Evolutionary conservation across 2,329 filamentous ascomycete species (phyloP), one percentile per base, ranked within the genome.

Genomic region (Penicillium rolfsii): DNA sequence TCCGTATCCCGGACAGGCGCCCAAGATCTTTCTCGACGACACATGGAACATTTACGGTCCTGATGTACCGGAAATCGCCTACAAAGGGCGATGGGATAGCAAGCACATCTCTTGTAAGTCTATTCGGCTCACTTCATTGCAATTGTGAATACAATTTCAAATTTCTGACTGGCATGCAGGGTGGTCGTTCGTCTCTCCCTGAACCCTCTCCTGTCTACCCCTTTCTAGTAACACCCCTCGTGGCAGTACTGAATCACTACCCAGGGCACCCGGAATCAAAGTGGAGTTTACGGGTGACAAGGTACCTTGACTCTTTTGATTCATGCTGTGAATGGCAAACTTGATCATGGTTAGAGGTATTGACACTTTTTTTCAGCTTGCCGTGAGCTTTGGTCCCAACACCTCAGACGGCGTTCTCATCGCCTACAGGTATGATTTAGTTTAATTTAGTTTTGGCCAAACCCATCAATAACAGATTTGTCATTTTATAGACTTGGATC

Each of bases 31-130:
- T 12, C 43, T 70, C 36, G 72, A 77, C 45, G 67, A 72, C 26
- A 73, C 70, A 36, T 83, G 81, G 76, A 78, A 71, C 33, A 83
- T 77, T 1, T 88, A 85, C 64, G 73, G 77, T 4, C 79, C 84
- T 4, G 78, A 83, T 68, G 79, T 83, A 1, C 71, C 79, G 1
- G 84, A 87, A 67, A 76, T 88, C 9, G 83, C 83, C 0, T 88
- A 87, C 76, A 87, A 87, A 68, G 86, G 85, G 5, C 77, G 85
- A 60, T 88, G 85, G 85, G 85, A 88, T 69, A 84, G 81, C 36
- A 81, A 84, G 65, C 79, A 84, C 64, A 80, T 87, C 52, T 87
- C 83, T 1, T 88, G 77, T 77, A 73, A 55, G 72, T 59, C 19
- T 30, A 9, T 30, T 33, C 52, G 5, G 1, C 14, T 53, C 1